phyloP scores from a whole-genome alignment of 2,329 filamentous ascomycete species.

The Claviceps citrina region DNA sequence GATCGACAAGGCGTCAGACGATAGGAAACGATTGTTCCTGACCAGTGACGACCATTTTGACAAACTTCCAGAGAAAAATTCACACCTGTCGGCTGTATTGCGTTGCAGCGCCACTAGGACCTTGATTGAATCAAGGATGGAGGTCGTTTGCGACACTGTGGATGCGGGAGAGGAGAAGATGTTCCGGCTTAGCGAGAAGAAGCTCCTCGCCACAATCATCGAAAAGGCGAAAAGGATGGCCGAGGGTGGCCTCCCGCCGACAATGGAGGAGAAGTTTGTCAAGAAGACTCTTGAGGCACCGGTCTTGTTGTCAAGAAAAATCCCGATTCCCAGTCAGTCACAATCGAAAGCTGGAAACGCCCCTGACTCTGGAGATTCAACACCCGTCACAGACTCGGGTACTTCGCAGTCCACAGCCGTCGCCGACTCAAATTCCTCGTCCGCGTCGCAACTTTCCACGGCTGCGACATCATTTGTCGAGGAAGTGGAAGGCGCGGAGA shows the following conservation, averaged over 20 bases:
- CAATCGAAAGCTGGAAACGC: constrained; percentile 6
- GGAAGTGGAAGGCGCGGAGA: constrained; percentile 17
- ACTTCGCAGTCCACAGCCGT: constrained; percentile 29
- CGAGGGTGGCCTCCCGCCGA: constrained; percentile 51
- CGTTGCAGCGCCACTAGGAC: constrained; percentile 29
- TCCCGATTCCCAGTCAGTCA: constrained; percentile 21
- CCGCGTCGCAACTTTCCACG: constrained; percentile 27
- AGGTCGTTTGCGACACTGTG: constrained; percentile 61
- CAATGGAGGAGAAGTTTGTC: constrained; percentile 77
- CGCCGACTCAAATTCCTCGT: constrained; percentile 21
- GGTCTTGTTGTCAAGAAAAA: constrained; percentile 49
- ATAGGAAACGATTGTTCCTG: constrained; percentile 48
- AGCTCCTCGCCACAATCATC: constrained; percentile 50
- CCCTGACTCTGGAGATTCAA: constrained; percentile 10
- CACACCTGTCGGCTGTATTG: constrained; percentile 44
- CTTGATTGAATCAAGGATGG: constrained; percentile 50
- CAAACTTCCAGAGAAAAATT: constrained; percentile 35
- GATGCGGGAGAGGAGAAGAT: constrained; percentile 72
- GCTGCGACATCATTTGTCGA: constrained; percentile 28
- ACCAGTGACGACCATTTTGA: constrained; percentile 60
- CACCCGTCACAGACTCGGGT: constrained; percentile 12
- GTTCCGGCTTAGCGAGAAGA: constrained; percentile 63
- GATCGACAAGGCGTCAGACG: constrained; percentile 25
- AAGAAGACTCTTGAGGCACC: constrained; percentile 61
- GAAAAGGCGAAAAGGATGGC: constrained; percentile 57